phyloP scores from a whole-genome alignment of 2,329 filamentous ascomycete genomes.

The Hawksworthiomyces lignivorus region DNA sequence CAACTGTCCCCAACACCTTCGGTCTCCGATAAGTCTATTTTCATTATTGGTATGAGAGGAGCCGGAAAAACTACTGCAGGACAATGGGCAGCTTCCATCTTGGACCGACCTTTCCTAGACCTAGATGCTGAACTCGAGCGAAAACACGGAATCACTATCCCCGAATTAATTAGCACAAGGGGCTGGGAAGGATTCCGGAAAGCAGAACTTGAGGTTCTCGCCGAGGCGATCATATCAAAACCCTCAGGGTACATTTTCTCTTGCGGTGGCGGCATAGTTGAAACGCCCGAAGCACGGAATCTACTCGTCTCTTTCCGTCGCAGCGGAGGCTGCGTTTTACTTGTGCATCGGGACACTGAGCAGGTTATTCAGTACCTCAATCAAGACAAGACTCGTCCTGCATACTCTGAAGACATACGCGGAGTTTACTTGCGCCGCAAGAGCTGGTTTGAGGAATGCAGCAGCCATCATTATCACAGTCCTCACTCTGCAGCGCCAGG shows the following conservation, averaged over 20 bases:
- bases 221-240: slow-evolving; percentile 66
- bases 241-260: slow-evolving; percentile 76
- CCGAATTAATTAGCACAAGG: slow-evolving; percentile 64
- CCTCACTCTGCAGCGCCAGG: slow-evolving; percentile 45
- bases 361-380: slow-evolving; percentile 84
- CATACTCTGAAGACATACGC: slow-evolving; percentile 88
- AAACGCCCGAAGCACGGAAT: slow-evolving; percentile 70
- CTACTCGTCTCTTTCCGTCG: slow-evolving; percentile 66
- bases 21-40: slow-evolving; percentile 57
- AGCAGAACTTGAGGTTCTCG: slow-evolving; percentile 68
- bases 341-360: slow-evolving; percentile 81
- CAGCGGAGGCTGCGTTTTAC: slow-evolving; percentile 71
- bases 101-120: slow-evolving; percentile 74
- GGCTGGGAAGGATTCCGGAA: slow-evolving; percentile 88
- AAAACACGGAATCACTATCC: slow-evolving; percentile 66
- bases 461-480: slow-evolving; percentile 89
- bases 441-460: slow-evolving; percentile 85
- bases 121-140: slow-evolving; percentile 81
- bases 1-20: slow-evolving; percentile 17
- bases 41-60: slow-evolving; percentile 95
- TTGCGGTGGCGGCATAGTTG: slow-evolving; percentile 89
- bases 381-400: slow-evolving; percentile 82
- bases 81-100: slow-evolving; percentile 68
- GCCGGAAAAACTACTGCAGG: slow-evolving; percentile 95
- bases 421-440: slow-evolving; percentile 83